Evolutionary conservation across 495 filamentous ascomycete species (phyloP).

Genomic region (Penicillium malachiteum): DNA sequence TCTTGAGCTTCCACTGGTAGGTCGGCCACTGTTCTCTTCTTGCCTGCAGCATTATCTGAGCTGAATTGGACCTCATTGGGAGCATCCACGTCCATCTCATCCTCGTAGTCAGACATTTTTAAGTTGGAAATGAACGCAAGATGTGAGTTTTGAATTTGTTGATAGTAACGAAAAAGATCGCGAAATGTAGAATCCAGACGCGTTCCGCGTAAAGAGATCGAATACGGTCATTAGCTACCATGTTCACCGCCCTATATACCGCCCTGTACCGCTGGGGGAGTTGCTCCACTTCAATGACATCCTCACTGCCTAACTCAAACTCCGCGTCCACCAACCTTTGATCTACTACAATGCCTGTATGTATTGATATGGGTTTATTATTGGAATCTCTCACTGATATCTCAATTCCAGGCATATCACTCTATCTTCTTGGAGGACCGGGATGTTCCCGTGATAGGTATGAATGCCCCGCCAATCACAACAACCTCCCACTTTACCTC

Average conservation of each 20-base stretch:
- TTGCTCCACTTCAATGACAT: slow-evolving; percentile 39
- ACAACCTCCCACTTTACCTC: neutral
- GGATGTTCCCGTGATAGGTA: slow-evolving; percentile 66
- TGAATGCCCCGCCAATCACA: slow-evolving; percentile 20
- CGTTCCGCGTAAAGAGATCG: slow-evolving; percentile 44
- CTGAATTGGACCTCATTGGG: slow-evolving; percentile 58
- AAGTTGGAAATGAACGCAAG: neutral
- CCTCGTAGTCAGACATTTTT: slow-evolving; percentile 87
- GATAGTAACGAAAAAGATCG: slow-evolving; percentile 1
- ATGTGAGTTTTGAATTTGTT: neutral
- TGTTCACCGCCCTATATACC: no score
- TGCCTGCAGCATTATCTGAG: slow-evolving; percentile 60
- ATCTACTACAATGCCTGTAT: slow-evolving; percentile 52
- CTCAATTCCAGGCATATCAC: slow-evolving; percentile 72
- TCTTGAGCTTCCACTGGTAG: slow-evolving; percentile 92
- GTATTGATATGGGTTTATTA: slow-evolving; percentile 2
- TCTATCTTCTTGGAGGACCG: slow-evolving; percentile 86
- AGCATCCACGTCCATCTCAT: slow-evolving; percentile 83
- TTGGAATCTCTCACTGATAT: slow-evolving; percentile 4
- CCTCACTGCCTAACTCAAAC: slow-evolving; percentile 26
- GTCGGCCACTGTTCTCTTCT: slow-evolving; percentile 90
- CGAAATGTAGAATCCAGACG: slow-evolving; percentile 28
- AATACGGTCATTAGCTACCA: no score
- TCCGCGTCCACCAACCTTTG: slow-evolving; percentile 9
- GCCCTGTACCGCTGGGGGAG: slow-evolving; percentile 8